phyloP scores from a whole-genome alignment of 176 grass and related monocot genomes.

The Alopecurus myosuroides region DNA sequence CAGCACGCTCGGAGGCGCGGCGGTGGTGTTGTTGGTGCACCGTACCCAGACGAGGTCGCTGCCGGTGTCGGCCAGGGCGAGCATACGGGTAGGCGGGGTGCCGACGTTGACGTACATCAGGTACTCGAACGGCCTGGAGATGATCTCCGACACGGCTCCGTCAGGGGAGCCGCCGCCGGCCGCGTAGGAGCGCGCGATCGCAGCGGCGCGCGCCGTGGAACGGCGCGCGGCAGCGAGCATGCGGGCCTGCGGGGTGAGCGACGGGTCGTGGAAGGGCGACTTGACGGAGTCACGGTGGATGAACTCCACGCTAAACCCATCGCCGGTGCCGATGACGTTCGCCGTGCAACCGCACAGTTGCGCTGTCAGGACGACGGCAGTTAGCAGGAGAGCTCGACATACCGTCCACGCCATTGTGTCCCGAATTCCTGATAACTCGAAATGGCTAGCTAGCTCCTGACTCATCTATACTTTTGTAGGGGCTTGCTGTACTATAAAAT shows the following conservation, averaged over 20 bases:
- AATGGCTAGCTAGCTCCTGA: neutral
- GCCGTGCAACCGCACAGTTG: neutral
- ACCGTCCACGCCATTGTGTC: slow-evolving; percentile 18
- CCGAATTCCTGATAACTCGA: neutral
- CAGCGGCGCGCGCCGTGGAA: slow-evolving; percentile 21
- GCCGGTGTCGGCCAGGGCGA: slow-evolving; percentile 54
- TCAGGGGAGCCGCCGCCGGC: neutral
- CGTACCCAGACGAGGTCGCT: slow-evolving; percentile 58
- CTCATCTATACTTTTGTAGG: neutral
- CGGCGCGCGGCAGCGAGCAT: slow-evolving; percentile 22
- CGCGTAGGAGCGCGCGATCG: neutral
- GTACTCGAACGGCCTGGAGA: slow-evolving; percentile 45
- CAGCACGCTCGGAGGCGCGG: neutral
- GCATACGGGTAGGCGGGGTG: slow-evolving; percentile 24
- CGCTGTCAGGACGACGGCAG: neutral
- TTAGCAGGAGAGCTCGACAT: neutral
- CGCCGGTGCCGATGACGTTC: neutral
- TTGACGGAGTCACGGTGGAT: slow-evolving; percentile 48
- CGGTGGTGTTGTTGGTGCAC: slow-evolving; percentile 6
- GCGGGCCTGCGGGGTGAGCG: slow-evolving; percentile 15
- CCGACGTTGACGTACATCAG: slow-evolving; percentile 40
- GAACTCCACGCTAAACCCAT: slow-evolving; percentile 54
- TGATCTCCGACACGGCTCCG: slow-evolving; percentile 31
- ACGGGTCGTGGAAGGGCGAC: slow-evolving; percentile 50
- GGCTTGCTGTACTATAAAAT: neutral